Conservation (phyloP, 2,329 filamentous ascomycete species). For the Ophiostoma angusticollis region DNA sequence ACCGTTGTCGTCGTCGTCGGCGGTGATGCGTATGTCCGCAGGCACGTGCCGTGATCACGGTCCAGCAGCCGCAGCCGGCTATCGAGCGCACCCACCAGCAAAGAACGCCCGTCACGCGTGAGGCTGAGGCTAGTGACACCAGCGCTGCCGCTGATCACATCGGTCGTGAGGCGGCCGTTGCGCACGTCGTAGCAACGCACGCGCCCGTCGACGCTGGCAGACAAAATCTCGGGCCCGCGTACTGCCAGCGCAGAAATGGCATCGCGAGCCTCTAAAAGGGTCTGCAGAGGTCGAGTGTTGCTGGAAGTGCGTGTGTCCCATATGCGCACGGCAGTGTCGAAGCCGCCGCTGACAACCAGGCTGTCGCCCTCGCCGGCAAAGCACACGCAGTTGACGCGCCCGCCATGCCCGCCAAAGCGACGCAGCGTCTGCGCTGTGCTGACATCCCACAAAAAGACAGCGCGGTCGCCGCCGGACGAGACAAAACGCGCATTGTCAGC, state of each 20-base stretch:
- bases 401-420: constrained; percentile 58
- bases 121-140: constrained; percentile 64
- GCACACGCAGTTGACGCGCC: constrained; percentile 63
- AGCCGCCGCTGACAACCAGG: constrained; percentile 59
- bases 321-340: constrained; percentile 62
- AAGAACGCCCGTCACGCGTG: constrained; percentile 58
- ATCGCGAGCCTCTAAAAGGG: constrained; percentile 60
- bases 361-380: constrained; percentile 67
- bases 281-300: constrained; percentile 48
- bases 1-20: not conserved
- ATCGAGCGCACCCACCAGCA: constrained; percentile 66
- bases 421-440: constrained; percentile 63
- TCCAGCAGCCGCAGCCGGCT: constrained; percentile 71
- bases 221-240: constrained; percentile 46
- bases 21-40: constrained; percentile 55
- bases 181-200: constrained; percentile 73
- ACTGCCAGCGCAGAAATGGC: constrained; percentile 42
- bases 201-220: constrained; percentile 73
- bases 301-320: constrained; percentile 53
- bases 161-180: constrained; percentile 56
- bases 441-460: constrained; percentile 92
- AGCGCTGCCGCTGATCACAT: constrained; percentile 46
- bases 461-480: constrained; percentile 78
- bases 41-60: constrained; percentile 55
- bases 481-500: constrained; percentile 73